These are phyloP conservation scores for Rhypophila decipiens DNA, from an alignment of 495 filamentous ascomycete species.

Conservation along the genomic window DNA sequence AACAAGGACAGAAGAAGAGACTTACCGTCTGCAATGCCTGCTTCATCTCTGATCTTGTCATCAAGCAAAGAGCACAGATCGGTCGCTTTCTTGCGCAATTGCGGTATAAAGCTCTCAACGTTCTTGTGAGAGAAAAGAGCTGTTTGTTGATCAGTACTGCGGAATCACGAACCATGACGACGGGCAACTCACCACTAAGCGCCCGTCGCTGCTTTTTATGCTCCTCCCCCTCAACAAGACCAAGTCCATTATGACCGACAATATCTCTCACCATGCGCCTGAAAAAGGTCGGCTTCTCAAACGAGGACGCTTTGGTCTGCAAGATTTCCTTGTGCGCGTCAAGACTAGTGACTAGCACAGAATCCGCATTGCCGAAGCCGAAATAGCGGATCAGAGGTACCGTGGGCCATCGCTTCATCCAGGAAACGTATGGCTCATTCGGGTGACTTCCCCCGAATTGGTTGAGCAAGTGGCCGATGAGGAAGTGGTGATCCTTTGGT, in stretches of 20 bases:
- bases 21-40: too few species aligned
- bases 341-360: conserved; percentile 26
- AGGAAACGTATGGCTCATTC: conserved; percentile 10
- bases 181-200: background rate
- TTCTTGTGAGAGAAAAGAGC: too few species aligned
- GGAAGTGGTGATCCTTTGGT: conserved; percentile 15
- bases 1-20: too few species aligned
- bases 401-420: conserved; percentile 27
- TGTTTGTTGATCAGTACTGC: too few species aligned
- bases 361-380: conserved; percentile 22
- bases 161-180: background rate
- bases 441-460: conserved; percentile 5
- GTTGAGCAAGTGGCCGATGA: background rate
- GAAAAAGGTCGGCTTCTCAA: conserved; percentile 28
- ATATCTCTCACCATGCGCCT: conserved; percentile 17
- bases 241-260: conserved; percentile 16
- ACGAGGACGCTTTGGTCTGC: conserved; percentile 25
- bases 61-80: too few species aligned
- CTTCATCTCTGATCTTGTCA: too few species aligned
- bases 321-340: conserved; percentile 27
- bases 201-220: conserved; percentile 23
- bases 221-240: conserved; percentile 25
- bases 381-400: conserved; percentile 30
- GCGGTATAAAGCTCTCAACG: too few species aligned
- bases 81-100: too few species aligned